Base-by-base conservation (phyloP, 306 rosid species). In the Pyrus pyrifolia region DNA sequence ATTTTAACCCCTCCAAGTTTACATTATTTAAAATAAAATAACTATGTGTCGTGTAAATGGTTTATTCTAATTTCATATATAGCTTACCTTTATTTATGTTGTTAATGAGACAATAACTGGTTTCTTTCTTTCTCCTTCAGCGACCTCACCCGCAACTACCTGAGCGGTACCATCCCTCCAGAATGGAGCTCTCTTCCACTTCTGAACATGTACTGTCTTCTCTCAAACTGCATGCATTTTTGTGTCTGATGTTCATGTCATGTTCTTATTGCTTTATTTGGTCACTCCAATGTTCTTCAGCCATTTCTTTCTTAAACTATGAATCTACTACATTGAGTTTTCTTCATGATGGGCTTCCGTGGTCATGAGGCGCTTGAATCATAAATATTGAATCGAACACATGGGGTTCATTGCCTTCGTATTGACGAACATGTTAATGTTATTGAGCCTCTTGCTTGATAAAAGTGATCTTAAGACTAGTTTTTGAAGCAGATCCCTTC, bases 401-500 rank as follows among this genome's bases (percentile, higher is more conserved):
- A 19, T 53, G 60, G 60, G 2, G 25, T 14, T 53, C n/a, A 4
- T 30, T 31, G 46, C 63, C 8, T 53, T 2, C 31, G 55, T 71
- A 52, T 31, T 71, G 45, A 49, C 3, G 61, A 11, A 17, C 30
- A 5, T 13, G 42, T 38, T 38, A n/a, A 12, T 15, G 66, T 35
- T n/a, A 13, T 33, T 35, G 3, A 72, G 33, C 29, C 14, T 25
- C 18, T 67, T 17, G 4, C 3, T 52, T 31, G 17, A 44, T 68
- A 6, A 42, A 45, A 11, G 38, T 60, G 71, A 40, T 57, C 22
- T 5, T 75, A 33, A 12, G 46, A 11, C 59, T 30, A 11, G 74
- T 15, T 46, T 46, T 5, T 46, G 6, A 13, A 14, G 58, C 78
- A 93, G 98, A 66, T 81, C 97, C 57, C 75, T 93, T 70, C 1